Base-by-base conservation (phyloP, 2,329 filamentous ascomycete species). In the Penicillium brevicompactum region DNA sequence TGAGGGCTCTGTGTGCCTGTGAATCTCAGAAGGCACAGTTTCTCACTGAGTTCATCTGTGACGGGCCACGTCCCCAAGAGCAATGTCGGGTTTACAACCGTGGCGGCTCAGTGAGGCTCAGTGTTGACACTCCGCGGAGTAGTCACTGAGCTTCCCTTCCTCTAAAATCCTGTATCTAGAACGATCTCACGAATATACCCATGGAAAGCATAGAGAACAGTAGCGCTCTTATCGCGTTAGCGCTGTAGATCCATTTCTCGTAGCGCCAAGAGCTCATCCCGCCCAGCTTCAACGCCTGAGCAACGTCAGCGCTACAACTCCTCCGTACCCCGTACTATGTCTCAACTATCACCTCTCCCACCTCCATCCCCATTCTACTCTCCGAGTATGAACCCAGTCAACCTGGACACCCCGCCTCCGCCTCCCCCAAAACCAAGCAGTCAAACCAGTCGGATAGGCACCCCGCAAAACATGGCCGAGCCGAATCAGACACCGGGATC, bases 351-450 rank as follows among this genome's bases (percentile, higher is more conserved):
- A 1, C 58, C 68, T 13, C 67, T 67, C 41, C 63, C 67, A 3
- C 55, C 64, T 3, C 65, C 64, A 16, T 58, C 64, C 2, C 60
- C 61, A 7, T 67, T 66, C 30, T 64, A 67, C 41, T 64, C 64
- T 16, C 55, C 10, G 51, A 59, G 66, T 49, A 69, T 79, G 57
- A 80, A 82, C 55, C 38, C 18, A 41, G 18, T 79, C 57, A 80
- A 82, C 56, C 38, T 8, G 4, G 18, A 41, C 18, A 41, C 46
- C 72, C 76, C 27, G 76, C 77, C 51, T 77, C 78, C 21, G 53
- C 49, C 58, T 71, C 60, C 60, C 60, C 61, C 41, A 56, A 53
- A 7, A 4, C 54, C n/a, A 59, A 65, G 11, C 72, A 67, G 21
- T 55, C 68, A 58, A 38, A 41, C 13, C 51, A 61, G 40, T 16